phyloP scores from a whole-genome alignment of 2,329 filamentous ascomycete species.

The Neonectria hederae region DNA sequence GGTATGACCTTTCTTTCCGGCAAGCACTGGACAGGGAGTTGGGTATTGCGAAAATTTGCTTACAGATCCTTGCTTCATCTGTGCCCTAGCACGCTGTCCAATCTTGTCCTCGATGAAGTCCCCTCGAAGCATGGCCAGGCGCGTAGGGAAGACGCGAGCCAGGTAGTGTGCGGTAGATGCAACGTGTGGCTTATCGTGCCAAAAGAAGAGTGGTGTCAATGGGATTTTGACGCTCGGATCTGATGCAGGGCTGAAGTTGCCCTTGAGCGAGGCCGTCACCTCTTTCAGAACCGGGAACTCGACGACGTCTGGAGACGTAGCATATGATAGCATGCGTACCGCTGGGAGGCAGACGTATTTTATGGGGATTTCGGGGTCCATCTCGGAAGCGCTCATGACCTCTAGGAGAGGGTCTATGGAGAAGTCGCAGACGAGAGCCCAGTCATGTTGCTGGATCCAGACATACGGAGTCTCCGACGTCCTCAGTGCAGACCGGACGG shows the following conservation, averaged over 20 bases:
- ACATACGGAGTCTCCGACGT: slow-evolving; percentile 59
- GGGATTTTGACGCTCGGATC: slow-evolving; percentile 46
- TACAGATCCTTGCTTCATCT: slow-evolving; percentile 62
- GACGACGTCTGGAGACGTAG: slow-evolving; percentile 56
- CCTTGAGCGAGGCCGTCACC: slow-evolving; percentile 54
- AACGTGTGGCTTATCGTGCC: slow-evolving; percentile 67
- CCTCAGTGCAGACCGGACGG: slow-evolving; percentile 61
- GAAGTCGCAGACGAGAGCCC: slow-evolving; percentile 57
- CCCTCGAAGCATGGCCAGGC: slow-evolving; percentile 60
- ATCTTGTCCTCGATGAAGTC: slow-evolving; percentile 67
- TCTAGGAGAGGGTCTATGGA: slow-evolving; percentile 56
- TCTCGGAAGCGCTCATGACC: slow-evolving; percentile 54
- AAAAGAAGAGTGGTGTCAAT: slow-evolving; percentile 66
- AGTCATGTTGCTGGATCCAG: slow-evolving; percentile 68
- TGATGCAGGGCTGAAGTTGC: slow-evolving; percentile 46
- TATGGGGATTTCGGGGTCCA: slow-evolving; percentile 48
- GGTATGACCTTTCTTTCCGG: too few species aligned
- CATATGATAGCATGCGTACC: slow-evolving; percentile 61
- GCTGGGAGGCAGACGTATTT: slow-evolving; percentile 65
- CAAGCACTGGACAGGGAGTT: background rate
- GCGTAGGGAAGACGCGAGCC: slow-evolving; percentile 57
- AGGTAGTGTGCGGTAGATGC: slow-evolving; percentile 61
- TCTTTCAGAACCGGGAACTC: slow-evolving; percentile 53
- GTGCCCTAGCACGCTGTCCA: slow-evolving; percentile 62
- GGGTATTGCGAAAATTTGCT: background rate